These are phyloP conservation scores for Byssothecium circinans DNA, from an alignment of 2,329 filamentous ascomycete genomes.

Conservation along the genomic window DNA sequence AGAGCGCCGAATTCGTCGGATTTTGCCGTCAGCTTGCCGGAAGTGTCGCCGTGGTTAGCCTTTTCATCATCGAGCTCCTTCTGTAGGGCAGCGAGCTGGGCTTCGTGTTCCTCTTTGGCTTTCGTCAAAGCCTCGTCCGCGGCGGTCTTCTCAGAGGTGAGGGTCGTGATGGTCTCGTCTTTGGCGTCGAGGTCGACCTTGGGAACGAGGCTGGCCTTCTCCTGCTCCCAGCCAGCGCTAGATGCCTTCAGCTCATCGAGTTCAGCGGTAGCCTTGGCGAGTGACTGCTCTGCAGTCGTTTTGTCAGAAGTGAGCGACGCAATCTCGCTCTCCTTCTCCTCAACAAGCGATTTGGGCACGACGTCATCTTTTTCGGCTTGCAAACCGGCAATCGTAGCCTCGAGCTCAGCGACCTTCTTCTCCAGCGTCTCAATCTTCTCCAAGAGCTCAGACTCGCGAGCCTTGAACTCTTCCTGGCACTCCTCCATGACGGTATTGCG, in stretches of 20 bases:
- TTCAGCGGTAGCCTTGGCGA: constrained; percentile 23
- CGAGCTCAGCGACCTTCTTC: constrained; percentile 33
- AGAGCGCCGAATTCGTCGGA: constrained; percentile 24
- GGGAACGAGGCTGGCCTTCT: constrained; percentile 16
- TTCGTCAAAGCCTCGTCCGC: constrained; percentile 12
- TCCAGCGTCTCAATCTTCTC: constrained; percentile 31
- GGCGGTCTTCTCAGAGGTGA: constrained; percentile 11
- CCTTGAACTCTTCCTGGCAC: constrained; percentile 36
- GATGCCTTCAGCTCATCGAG: constrained; percentile 23
- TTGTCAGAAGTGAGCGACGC: constrained; percentile 26
- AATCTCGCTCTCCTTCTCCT: constrained; percentile 35
- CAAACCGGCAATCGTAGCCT: constrained; percentile 25
- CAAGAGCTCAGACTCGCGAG: constrained; percentile 28
- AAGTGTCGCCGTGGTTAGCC: constrained; percentile 18
- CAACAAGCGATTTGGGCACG: constrained; percentile 26
- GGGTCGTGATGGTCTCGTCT: constrained; percentile 2
- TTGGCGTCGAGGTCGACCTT: constrained; percentile 18
- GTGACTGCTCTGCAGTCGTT: constrained; percentile 16
- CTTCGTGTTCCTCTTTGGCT: constrained; percentile 11
- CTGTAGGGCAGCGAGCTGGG: constrained; percentile 16
- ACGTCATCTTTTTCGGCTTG: constrained; percentile 14
- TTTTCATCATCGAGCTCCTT: constrained; percentile 29
- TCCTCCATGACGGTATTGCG: constrained; percentile 39
- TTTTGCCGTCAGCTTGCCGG: constrained; percentile 19
- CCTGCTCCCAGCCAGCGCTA: constrained; percentile 15